Percentiles rank a stretch among this genome's conserved stretches.
These are phyloP conservation scores for Sporormia fimetaria DNA, from an alignment of 495 filamentous ascomycete species.

Conservation along the genomic window DNA sequence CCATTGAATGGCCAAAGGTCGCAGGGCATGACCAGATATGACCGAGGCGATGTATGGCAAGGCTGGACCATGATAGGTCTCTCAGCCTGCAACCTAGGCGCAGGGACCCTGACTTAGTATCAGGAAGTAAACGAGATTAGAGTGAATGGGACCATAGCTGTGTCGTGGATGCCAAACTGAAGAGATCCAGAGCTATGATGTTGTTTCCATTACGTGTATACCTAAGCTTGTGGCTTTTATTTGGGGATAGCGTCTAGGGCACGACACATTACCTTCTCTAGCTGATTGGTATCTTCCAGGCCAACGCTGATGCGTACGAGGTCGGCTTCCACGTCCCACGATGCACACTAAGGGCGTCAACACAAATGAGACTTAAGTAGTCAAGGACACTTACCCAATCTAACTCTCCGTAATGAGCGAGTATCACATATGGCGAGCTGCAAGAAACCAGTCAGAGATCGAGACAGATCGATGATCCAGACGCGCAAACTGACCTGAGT, in stretches of 20 bases:
- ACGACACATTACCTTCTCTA: conserved; percentile 40
- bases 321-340: conserved; percentile 65
- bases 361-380: neutral
- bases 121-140: no score
- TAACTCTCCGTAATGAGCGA: conserved; percentile 86
- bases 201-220: no score
- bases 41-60: no score
- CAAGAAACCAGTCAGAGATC: conserved; percentile 19
- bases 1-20: no score
- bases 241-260: conserved; percentile 30
- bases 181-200: no score
- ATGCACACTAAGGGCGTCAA: conserved; percentile 44
- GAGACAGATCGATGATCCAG: no score
- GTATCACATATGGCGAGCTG: conserved; percentile 74
- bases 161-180: no score
- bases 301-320: conserved; percentile 84
- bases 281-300: conserved; percentile 60
- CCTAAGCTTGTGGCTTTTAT: neutral
- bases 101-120: no score
- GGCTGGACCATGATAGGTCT: no score
- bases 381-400: conserved; percentile 55
- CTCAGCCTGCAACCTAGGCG: no score
- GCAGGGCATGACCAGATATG: no score
- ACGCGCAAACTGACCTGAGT: conserved; percentile 49
- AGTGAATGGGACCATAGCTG: no score